phyloP scores from a whole-genome alignment of 2,329 filamentous ascomycete species.

The Talaromyces sp. region DNA sequence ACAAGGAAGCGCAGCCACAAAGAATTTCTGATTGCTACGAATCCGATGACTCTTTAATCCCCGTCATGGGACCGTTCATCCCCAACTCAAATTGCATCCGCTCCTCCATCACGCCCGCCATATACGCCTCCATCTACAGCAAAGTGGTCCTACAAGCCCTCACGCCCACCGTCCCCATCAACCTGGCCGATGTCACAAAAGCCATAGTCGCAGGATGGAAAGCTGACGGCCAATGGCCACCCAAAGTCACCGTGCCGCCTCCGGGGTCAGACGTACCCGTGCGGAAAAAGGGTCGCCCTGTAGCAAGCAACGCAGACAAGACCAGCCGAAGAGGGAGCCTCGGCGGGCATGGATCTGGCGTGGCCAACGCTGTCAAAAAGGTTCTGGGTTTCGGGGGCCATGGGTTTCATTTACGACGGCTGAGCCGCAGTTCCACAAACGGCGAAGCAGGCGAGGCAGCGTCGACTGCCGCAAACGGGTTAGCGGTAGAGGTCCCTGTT shows the following conservation, averaged over 20 bases:
- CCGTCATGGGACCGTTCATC: conserved; percentile 67
- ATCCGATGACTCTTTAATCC: conserved; percentile 59
- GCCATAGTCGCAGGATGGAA: conserved; percentile 89
- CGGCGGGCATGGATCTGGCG: conserved; percentile 23
- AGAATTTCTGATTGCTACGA: conserved; percentile 20
- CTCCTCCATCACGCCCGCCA: conserved; percentile 64
- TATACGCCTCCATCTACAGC: conserved; percentile 80
- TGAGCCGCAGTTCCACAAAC: conserved; percentile 17
- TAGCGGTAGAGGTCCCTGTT: background rate
- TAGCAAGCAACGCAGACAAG: background rate
- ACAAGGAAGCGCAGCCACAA: background rate
- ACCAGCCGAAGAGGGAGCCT: conserved; percentile 7
- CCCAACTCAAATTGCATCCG: conserved; percentile 71
- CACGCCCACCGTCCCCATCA: conserved; percentile 82
- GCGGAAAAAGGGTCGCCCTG: conserved; percentile 6
- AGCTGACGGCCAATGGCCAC: conserved; percentile 88
- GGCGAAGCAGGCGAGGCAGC: background rate
- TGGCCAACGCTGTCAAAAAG: conserved; percentile 37
- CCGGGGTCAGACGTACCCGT: conserved; percentile 20
- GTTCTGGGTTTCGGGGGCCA: conserved; percentile 33
- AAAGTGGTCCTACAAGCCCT: conserved; percentile 78
- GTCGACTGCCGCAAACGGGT: background rate
- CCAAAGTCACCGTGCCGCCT: conserved; percentile 42
- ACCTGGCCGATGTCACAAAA: conserved; percentile 72
- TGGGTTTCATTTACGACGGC: conserved; percentile 31